Percentiles rank a stretch among this genome's conserved stretches.
phyloP scores from a whole-genome alignment of 108 stramenopile species.

The Cyclotella kingstonii region DNA sequence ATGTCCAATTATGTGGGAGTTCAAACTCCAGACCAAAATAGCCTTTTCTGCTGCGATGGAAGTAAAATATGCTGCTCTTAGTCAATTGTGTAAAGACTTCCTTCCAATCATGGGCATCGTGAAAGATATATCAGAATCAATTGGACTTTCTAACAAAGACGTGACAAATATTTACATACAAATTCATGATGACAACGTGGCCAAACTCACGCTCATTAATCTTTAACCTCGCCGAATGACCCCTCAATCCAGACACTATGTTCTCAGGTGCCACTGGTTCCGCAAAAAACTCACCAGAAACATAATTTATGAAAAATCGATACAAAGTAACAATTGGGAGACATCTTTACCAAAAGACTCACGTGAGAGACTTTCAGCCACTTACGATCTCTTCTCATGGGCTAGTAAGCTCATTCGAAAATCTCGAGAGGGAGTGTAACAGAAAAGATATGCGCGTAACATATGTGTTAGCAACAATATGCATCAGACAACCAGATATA shows the following conservation, averaged over 20 bases:
- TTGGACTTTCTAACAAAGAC: neutral
- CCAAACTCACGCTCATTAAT: constrained; percentile 19
- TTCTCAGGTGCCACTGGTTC: neutral
- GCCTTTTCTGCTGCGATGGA: constrained; percentile 36
- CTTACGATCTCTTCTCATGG: no score
- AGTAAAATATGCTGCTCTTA: constrained; percentile 29
- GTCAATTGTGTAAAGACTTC: constrained; percentile 16
- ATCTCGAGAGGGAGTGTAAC: no score
- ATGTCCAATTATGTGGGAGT: constrained; percentile 28
- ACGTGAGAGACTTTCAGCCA: no score
- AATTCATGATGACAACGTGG: constrained; percentile 37
- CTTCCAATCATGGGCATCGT: constrained; percentile 36
- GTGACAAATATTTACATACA: neutral
- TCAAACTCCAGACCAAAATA: constrained; percentile 26
- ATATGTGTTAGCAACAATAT: no score
- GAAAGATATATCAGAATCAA: constrained; percentile 11
- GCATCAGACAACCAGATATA: no score
- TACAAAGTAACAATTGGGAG: neutral
- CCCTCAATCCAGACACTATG: neutral
- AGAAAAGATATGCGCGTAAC: no score
- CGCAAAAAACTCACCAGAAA: neutral
- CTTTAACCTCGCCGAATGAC: neutral
- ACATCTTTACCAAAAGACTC: neutral
- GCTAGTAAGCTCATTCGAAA: no score
- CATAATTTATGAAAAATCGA: neutral